Base-by-base conservation (phyloP, 345 rosid genomes). In the Boechera stricta region DNA sequence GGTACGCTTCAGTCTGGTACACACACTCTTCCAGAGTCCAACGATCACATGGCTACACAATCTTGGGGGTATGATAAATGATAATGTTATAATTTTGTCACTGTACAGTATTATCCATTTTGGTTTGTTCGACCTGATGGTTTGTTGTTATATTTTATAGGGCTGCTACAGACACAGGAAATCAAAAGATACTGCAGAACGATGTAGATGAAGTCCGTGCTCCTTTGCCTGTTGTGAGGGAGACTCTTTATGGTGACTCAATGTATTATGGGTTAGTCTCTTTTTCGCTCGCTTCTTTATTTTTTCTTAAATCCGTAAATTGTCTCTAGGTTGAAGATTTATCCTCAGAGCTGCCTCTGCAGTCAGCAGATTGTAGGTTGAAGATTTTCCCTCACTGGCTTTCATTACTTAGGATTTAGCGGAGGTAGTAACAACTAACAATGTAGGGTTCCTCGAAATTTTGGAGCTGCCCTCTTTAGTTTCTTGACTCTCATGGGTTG, bases 191-290 rank as follows among this genome's bases (percentile, higher is more conserved):
- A 59, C 86, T 78, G 67, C 85, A 73, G 67, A 80, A 49, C 51
- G 85, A 53, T 45, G 88, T 76, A 56, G 96, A 89, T 41, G 98
- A 87, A 80, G 93, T 93, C 55, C 99, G 98, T 52, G 74, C 99
- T 81, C 97, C 99, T 71, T 79, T 96, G 35, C 98, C 98, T 42
- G 97, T 91, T 77, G 91, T 89, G 66, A 90, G 98, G 84, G 99
- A 96, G 73, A 94, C 98, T 33, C 98, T 96, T 53, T 96, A 92
- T 83, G 97, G 90, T 35, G 91, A 90, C 81, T 68, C 89, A 4
- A 54, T 84, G 80, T 58, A 84, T 64, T 82, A 81, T 70, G 87
- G 87, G 99, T 96, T 85, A 76, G 85, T 72, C 73, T 28, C 47
- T 49, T 9, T 67, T 48, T 48, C 35, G 1, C 32, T 15, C 4